Conservation (phyloP, 352 stramenopile species). For the Aphanomyces cochlioides region DNA sequence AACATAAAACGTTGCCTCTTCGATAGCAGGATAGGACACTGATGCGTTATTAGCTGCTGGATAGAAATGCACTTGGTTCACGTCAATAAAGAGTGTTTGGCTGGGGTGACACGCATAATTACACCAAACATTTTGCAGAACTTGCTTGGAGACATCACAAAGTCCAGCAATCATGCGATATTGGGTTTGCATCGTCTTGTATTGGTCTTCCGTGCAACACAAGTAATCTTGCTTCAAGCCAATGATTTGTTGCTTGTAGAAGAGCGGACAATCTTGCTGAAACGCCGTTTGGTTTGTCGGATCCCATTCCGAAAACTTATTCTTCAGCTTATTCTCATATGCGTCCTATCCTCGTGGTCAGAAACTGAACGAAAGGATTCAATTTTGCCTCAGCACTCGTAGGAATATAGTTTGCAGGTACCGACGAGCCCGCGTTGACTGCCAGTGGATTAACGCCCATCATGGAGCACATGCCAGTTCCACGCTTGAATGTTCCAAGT, state of each 20-base stretch:
- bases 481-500: conserved; percentile 53
- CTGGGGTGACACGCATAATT: conserved; percentile 75
- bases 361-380: neutral
- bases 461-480: conserved; percentile 46
- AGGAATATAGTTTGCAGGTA: conserved; percentile 63
- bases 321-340: conserved; percentile 44
- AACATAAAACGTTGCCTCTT: conserved; percentile 66
- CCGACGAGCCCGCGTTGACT: conserved; percentile 34
- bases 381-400: conserved; percentile 41
- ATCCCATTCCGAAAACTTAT: conserved; percentile 72
- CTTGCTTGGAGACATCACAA: conserved; percentile 68
- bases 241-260: conserved; percentile 63
- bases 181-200: conserved; percentile 53
- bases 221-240: conserved; percentile 47
- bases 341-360: conserved; percentile 35
- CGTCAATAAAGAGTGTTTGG: conserved; percentile 73
- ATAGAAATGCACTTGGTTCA: conserved; percentile 59
- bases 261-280: conserved; percentile 56
- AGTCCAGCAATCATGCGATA: conserved; percentile 53
- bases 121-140: conserved; percentile 74
- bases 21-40: conserved; percentile 50
- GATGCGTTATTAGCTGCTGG: conserved; percentile 26
- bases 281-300: conserved; percentile 56
- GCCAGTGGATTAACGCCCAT: conserved; percentile 68
- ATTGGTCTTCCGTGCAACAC: conserved; percentile 79